Percentiles rank a stretch among this genome's conserved stretches.
These are phyloP conservation scores for Crepidotus variabilis DNA, from an alignment of 768 basidiomycete species.

Conservation along the genomic window DNA sequence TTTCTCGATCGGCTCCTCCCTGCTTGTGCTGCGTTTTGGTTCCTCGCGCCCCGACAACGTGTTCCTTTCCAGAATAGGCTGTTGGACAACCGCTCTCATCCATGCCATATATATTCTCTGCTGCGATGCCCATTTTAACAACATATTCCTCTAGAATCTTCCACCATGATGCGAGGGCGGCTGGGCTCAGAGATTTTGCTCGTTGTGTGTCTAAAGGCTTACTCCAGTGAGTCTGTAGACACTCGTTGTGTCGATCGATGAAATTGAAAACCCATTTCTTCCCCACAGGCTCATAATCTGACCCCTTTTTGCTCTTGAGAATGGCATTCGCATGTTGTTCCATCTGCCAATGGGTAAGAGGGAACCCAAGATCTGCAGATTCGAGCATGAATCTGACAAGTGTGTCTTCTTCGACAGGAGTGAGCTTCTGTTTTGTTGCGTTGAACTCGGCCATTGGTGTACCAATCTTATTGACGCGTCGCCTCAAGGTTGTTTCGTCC, in stretches of 20 bases:
- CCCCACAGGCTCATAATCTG: background rate
- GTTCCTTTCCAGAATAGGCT: background rate
- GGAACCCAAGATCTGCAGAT: slow-evolving; percentile 2
- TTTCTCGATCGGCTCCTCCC: slow-evolving; percentile 25
- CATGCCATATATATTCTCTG: slow-evolving; percentile 26
- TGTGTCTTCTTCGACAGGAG: background rate
- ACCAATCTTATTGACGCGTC: background rate
- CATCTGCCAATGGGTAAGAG: background rate
- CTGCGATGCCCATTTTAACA: slow-evolving; percentile 18
- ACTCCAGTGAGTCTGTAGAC: slow-evolving; percentile 27
- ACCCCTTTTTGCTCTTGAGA: background rate
- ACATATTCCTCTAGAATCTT: slow-evolving; percentile 22
- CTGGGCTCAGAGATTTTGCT: slow-evolving; percentile 1
- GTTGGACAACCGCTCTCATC: slow-evolving; percentile 30
- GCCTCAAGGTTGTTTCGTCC: background rate
- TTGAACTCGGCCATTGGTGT: background rate
- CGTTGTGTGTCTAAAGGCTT: slow-evolving; percentile 20
- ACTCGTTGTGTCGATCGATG: slow-evolving; percentile 20
- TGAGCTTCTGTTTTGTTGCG: background rate
- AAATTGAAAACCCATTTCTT: slow-evolving; percentile 18
- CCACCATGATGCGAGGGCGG: slow-evolving; percentile 27
- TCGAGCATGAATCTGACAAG: background rate
- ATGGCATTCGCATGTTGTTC: background rate
- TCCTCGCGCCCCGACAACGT: slow-evolving; percentile 19
- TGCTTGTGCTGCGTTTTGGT: slow-evolving; percentile 22